Percentiles rank a stretch among this genome's conserved stretches.
phyloP scores from a whole-genome alignment of 2,329 filamentous ascomycete genomes.

The Botryotinia narcissicola region DNA sequence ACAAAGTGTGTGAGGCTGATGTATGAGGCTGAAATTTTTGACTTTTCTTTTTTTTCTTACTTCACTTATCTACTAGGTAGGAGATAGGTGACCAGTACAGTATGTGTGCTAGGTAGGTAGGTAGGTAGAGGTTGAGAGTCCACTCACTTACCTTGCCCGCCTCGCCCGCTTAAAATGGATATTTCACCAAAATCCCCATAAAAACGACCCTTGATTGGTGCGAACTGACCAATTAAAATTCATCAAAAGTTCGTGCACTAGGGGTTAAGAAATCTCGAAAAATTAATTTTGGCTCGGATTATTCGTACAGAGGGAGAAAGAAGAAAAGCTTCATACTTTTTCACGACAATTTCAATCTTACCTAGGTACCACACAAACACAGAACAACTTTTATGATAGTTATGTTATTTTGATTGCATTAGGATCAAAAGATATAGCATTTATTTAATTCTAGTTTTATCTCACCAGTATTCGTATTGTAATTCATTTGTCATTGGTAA shows the following conservation, averaged over 20 bases:
- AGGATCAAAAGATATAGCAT: not conserved
- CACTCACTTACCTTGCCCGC: not conserved
- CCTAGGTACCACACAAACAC: not conserved
- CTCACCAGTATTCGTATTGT: not conserved
- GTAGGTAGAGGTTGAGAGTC: not conserved
- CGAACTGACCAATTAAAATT: constrained; percentile 3
- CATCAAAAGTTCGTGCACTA: constrained; percentile 16
- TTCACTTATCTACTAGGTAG: not conserved
- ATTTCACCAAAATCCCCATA: no score
- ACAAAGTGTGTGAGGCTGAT: not conserved
- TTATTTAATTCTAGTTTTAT: not conserved
- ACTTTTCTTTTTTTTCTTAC: not conserved
- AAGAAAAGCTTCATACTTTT: constrained; percentile 14
- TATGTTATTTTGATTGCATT: not conserved
- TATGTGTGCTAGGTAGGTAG: no score
- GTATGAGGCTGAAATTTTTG: not conserved
- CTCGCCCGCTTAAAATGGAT: not conserved
- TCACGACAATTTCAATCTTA: not conserved
- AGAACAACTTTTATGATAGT: not conserved
- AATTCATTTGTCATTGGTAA: constrained; percentile 11
- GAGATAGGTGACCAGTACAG: no score
- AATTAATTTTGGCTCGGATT: constrained; percentile 17
- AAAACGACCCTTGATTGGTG: not conserved
- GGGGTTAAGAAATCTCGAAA: constrained; percentile 15
- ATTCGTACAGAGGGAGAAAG: not conserved